A percentile compares a stretch with the other conserved stretches of the same genome.
Evolutionary conservation across 2,329 filamentous ascomycete genomes (phyloP).

Genomic region (Hypoxylon sp.): DNA sequence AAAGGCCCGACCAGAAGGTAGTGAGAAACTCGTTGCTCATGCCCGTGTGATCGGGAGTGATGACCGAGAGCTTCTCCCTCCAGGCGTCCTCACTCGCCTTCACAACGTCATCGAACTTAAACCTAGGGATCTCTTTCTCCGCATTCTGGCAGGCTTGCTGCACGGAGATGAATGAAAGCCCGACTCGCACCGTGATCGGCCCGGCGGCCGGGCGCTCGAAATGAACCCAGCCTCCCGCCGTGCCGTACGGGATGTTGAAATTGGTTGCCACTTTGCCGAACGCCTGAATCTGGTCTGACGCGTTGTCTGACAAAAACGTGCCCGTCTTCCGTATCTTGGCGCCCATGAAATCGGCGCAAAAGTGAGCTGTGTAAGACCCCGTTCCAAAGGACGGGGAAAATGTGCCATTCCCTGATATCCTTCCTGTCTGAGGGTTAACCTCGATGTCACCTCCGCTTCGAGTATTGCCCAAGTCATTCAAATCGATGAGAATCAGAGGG

Average conservation of each 20-base stretch:
- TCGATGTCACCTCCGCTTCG: constrained; percentile 59
- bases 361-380: constrained; percentile 63
- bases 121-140: constrained; percentile 71
- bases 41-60: constrained; percentile 63
- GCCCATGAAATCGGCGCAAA: constrained; percentile 68
- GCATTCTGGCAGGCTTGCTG: constrained; percentile 74
- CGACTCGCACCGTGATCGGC: constrained; percentile 72
- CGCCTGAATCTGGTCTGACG: constrained; percentile 41
- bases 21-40: constrained; percentile 65
- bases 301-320: constrained; percentile 61
- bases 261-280: constrained; percentile 45
- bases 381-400: constrained; percentile 69
- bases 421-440: constrained; percentile 59
- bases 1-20: constrained; percentile 76
- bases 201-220: constrained; percentile 57
- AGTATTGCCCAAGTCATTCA: constrained; percentile 63
- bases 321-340: constrained; percentile 63
- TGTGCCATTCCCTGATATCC: constrained; percentile 65
- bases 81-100: constrained; percentile 64
- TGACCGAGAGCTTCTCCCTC: constrained; percentile 67
- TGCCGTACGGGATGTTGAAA: constrained; percentile 44
- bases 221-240: constrained; percentile 68
- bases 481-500: constrained; percentile 67
- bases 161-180: constrained; percentile 73
- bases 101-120: constrained; percentile 66